Base-by-base conservation (phyloP, 257 asterid genomes). In the Verbena officinalis region DNA sequence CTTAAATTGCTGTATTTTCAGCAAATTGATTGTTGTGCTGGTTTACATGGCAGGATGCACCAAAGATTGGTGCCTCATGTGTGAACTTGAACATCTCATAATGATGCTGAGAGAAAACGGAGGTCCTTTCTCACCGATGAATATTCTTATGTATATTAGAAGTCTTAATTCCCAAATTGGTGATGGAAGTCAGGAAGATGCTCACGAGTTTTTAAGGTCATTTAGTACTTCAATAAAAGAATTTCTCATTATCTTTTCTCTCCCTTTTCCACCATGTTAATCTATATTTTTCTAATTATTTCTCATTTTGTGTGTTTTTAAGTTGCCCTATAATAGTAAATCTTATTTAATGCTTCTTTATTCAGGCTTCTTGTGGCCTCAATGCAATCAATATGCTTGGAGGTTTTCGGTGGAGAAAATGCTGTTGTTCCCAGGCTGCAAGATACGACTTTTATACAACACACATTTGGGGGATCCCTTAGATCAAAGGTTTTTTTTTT, bases 171-270 rank as follows among this genome's bases (percentile, higher is more conserved):
- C 88, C 72, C 97, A 88, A 78, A 84, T 91, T 65, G 95, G 95
- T 24, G 85, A 84, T 70, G 97, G 96, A 72, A 88, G 96, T 46
- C 96, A 88, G 65, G 96, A 91, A 86, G 97, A 88, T 78, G 97
- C 97, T 53, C 97, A 91, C 73, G 97, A 91, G 65, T 91, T 91
- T 75, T 80, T 88, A 75, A 80, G 97, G 96, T 88, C 56, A 5
- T 67, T 66, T 9, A 20, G 42, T 15, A 22, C 67, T 69, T 39
- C 33, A 21, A 54, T 16, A 38, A 36, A 62, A 31, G 1, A 30
- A 3, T 14, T 17, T 67, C 31, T 50, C 40, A 7, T 13, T 21
- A 1, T 69, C 24, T 50, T 39, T 39, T 31, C 33, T 54, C 51
- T 19, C 23, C 19, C 43, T 16, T 46, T 19, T 9, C 22, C 22